A percentile compares a stretch with the other conserved stretches of the same genome.
These are phyloP conservation scores for Prillingera fragicola DNA, from an alignment of 1,284 basidiomycete species.

Conservation along the genomic window DNA sequence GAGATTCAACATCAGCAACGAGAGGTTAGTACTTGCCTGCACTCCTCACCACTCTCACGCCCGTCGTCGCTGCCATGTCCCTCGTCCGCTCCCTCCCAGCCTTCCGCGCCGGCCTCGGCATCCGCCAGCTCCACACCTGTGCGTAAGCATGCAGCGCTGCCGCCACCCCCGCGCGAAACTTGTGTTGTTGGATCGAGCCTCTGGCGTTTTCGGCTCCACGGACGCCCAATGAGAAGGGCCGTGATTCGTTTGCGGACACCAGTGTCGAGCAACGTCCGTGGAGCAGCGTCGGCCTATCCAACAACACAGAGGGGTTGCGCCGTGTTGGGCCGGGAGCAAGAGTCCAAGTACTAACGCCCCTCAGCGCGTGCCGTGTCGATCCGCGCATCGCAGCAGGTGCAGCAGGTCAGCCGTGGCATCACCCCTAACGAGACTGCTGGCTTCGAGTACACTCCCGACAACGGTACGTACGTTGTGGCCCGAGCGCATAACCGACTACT, in stretches of 20 bases:
- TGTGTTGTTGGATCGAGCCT: not conserved
- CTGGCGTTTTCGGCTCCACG: too few species aligned
- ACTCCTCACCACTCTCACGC: slow-evolving; percentile 7
- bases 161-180: not conserved
- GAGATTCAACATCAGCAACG: too few species aligned
- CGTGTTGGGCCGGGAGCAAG: not conserved
- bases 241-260: too few species aligned
- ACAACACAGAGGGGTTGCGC: too few species aligned
- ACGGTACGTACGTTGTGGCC: slow-evolving; percentile 11
- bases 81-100: slow-evolving; percentile 32
- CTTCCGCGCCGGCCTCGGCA: slow-evolving; percentile 31
- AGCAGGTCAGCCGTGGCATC: slow-evolving; percentile 19
- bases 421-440: slow-evolving; percentile 44
- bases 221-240: too few species aligned
- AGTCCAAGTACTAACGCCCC: slow-evolving; percentile 4
- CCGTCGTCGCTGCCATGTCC: slow-evolving; percentile 34
- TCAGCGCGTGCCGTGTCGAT: slow-evolving; percentile 37
- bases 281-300: too few species aligned
- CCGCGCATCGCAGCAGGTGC: slow-evolving; percentile 26
- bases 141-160: slow-evolving; percentile 7
- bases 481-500: not conserved
- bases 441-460: slow-evolving; percentile 46
- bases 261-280: too few species aligned
- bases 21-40: too few species aligned
- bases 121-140: slow-evolving; percentile 38